phyloP scores from a whole-genome alignment of 306 rosid species.

The Arachis stenosperma region DNA sequence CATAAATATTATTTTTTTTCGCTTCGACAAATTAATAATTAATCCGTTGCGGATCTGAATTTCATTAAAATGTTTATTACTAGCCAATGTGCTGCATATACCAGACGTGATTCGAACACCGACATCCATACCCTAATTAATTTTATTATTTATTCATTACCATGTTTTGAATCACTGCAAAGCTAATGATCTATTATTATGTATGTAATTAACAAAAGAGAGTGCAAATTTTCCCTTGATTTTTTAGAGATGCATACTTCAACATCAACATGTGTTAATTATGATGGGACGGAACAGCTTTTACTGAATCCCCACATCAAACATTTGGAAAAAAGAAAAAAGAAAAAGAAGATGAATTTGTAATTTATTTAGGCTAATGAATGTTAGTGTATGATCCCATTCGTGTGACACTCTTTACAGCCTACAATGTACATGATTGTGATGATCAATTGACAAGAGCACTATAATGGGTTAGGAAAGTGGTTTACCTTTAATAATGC shows the following conservation, averaged over 20 bases:
- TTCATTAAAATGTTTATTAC: no score
- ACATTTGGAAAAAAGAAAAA: conserved; percentile 16
- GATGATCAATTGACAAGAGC: not conserved
- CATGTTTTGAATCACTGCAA: no score
- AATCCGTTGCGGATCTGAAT: no score
- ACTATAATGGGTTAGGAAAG: conserved; percentile 25
- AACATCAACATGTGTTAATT: conserved; percentile 46
- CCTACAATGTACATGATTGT: conserved; percentile 21
- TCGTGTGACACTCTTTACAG: conserved; percentile 39
- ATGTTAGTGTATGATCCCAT: not conserved
- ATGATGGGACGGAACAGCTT: conserved; percentile 14
- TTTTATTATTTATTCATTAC: no score
- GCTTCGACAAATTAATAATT: no score
- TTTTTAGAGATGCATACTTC: conserved; percentile 29
- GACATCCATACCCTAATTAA: no score
- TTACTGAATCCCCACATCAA: conserved; percentile 15
- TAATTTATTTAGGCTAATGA: not conserved
- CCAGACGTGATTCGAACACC: no score
- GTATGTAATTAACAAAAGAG: no score
- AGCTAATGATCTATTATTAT: no score
- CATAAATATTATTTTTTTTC: no score
- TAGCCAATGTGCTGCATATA: no score
- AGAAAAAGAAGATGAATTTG: not conserved
- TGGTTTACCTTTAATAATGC: conserved; percentile 34
- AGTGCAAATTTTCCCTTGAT: not conserved